A percentile compares a stretch with the other conserved stretches of the same genome.
Conservation (phyloP, 2,329 filamentous ascomycete species). For the Xylariaceae sp. region DNA sequence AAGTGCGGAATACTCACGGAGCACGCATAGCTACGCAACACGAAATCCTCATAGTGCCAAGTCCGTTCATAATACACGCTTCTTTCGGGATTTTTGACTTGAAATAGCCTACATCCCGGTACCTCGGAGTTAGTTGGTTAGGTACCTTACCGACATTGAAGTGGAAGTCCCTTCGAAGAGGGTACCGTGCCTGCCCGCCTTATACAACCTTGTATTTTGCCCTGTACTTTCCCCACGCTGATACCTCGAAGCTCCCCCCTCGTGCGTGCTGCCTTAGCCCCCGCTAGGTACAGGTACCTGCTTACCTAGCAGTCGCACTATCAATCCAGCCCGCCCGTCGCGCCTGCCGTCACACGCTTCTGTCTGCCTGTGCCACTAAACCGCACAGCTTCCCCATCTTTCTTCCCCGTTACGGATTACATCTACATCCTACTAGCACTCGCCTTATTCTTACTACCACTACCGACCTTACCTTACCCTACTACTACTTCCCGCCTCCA, state of each 20-base stretch:
- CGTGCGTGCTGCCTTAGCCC: not conserved
- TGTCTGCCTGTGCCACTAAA: not conserved
- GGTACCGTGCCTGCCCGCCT: too few relatives aligned
- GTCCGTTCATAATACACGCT: not conserved
- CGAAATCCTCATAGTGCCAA: not conserved
- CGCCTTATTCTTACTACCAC: not conserved
- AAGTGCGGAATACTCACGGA: too few relatives aligned
- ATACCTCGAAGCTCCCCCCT: not conserved
- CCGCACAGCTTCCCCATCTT: not conserved
- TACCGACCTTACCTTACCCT: not conserved
- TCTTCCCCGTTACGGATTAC: not conserved
- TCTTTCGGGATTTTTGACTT: too few relatives aligned
- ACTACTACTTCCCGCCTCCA: constrained; percentile 8
- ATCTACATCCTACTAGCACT: not conserved
- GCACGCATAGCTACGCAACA: too few relatives aligned
- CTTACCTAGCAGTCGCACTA: not conserved
- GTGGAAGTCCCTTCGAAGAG: too few relatives aligned
- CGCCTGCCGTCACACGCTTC: not conserved
- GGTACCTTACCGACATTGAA: too few relatives aligned
- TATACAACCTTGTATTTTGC: too few relatives aligned
- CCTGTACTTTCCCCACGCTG: too few relatives aligned
- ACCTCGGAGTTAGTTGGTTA: not conserved
- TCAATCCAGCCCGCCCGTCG: not conserved
- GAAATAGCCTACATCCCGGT: not conserved
- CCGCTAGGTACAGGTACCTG: not conserved